phyloP scores from a whole-genome alignment of 768 basidiomycete species.

The Pleurotus pulmonarius region DNA sequence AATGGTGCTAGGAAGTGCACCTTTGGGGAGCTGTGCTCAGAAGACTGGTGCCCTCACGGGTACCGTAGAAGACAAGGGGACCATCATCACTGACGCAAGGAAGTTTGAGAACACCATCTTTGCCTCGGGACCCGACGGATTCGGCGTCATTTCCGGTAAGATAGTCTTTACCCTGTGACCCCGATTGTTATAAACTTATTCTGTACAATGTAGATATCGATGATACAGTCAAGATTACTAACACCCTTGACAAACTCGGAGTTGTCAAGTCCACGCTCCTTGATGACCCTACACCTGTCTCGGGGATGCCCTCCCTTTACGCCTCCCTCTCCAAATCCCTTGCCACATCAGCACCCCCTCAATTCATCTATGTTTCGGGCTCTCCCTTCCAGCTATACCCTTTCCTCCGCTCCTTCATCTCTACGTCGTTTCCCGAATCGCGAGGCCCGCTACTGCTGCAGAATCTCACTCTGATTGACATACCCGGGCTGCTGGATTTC shows the following conservation, averaged over 20 bases:
- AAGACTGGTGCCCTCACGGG: slow-evolving; percentile 12
- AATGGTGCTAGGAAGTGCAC: slow-evolving; percentile 26
- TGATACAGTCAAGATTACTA: slow-evolving; percentile 39
- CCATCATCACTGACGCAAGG: slow-evolving; percentile 16
- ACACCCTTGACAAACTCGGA: slow-evolving; percentile 30
- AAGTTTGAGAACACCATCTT: slow-evolving; percentile 28
- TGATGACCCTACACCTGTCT: slow-evolving; percentile 33
- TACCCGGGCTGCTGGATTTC: slow-evolving; percentile 25
- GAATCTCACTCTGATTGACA: slow-evolving; percentile 31
- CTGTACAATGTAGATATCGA: slow-evolving; percentile 31
- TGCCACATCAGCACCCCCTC: slow-evolving; percentile 21
- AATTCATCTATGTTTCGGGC: slow-evolving; percentile 41
- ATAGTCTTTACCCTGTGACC: not conserved
- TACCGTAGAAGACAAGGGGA: slow-evolving; percentile 14
- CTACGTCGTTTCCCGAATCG: slow-evolving; percentile 27
- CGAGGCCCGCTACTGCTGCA: slow-evolving; percentile 35
- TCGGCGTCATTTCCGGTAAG: slow-evolving; percentile 41
- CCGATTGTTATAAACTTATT: not conserved
- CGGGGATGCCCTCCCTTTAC: slow-evolving; percentile 47
- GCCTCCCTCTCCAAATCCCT: slow-evolving; percentile 31
- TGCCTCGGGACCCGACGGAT: slow-evolving; percentile 30
- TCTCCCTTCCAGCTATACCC: slow-evolving; percentile 43
- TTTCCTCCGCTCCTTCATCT: slow-evolving; percentile 38
- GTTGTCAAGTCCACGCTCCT: slow-evolving; percentile 35
- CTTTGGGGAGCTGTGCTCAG: slow-evolving; percentile 26